Evolutionary conservation across 106 monocot genomes (phyloP), one percentile per base, ranked within the genome.

Genomic region (Cymbidium sinense): DNA sequence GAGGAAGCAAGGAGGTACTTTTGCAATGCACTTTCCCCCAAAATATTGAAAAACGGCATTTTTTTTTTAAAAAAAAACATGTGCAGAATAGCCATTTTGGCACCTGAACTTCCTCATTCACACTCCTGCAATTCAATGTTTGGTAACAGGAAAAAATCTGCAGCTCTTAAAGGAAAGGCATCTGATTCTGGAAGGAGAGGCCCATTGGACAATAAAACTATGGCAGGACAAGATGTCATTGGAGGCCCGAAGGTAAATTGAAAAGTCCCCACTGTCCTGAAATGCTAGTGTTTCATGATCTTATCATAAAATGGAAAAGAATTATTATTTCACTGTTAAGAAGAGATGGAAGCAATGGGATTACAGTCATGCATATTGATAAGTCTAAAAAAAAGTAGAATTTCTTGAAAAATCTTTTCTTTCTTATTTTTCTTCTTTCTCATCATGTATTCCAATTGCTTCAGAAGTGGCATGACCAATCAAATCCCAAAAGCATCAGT

Each of bases 1-100:
- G 83, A 88, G 75, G 88, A 88, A 84, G 76, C 78, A 72, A 76
- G 86, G 75, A 91, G 91, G 91, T 88, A 88, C 43, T 75, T 21
- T 23, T 75, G 36, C 69, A 70, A 6, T 75, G 44, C 47, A 21
- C 70, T 25, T 20, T 51, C 35, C 0, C 2, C 27, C 11, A 70
- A 62, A 29, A 17, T 12, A 70, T 44, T 4, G 77, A 21, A 20
- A 52, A 76, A 58, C 11, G 13, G 64, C 5, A 58, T 19, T 8
- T 33, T 18, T 18, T n/a, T n/a, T n/a, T n/a, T n/a, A n/a, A n/a
- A n/a, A n/a, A n/a, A n/a, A 44, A 34, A 30, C 4, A 5, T 31
- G 10, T 13, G 31, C 43, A n/a, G 2, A 51, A 15, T 51, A 41
- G n/a, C 75, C 51, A 7, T n/a, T 55, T 76, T 28, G n/a, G 19